Conservation (phyloP, 2,329 filamentous ascomycete genomes). For the Mariannaea sp. region DNA sequence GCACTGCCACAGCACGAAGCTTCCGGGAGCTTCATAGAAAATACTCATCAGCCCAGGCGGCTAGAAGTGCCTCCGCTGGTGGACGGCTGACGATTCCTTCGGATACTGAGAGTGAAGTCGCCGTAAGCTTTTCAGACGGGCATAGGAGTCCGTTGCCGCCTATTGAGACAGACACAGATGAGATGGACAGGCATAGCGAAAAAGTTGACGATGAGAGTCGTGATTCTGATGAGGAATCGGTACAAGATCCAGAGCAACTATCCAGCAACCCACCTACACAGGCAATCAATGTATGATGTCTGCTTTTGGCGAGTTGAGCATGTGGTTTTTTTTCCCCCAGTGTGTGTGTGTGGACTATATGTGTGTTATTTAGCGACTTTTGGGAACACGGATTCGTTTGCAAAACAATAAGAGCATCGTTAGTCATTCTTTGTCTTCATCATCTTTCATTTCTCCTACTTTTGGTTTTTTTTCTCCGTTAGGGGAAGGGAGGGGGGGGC, state of each 20-base stretch:
- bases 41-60: slow-evolving; percentile 58
- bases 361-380: slow-evolving; percentile 38
- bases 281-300: slow-evolving; percentile 41
- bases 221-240: slow-evolving; percentile 39
- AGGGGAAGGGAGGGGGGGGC: too few relatives aligned
- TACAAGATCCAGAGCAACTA: slow-evolving; percentile 38
- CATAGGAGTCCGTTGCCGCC: slow-evolving; percentile 60
- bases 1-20: slow-evolving; percentile 69
- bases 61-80: slow-evolving; percentile 47
- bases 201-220: slow-evolving; percentile 37
- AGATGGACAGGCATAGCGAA: slow-evolving; percentile 19
- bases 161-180: slow-evolving; percentile 50
- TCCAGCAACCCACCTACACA: slow-evolving; percentile 40
- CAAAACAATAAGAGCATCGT: slow-evolving; percentile 16
- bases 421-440: neutral
- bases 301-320: neutral
- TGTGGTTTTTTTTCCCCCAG: slow-evolving; percentile 19
- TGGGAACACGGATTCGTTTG: slow-evolving; percentile 18
- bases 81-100: slow-evolving; percentile 54
- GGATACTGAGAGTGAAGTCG: slow-evolving; percentile 65
- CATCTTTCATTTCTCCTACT: too few relatives aligned
- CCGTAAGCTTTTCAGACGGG: slow-evolving; percentile 64
- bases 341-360: slow-evolving; percentile 13
- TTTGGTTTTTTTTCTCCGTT: too few relatives aligned
- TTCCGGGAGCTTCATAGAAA: slow-evolving; percentile 66